Conservation (phyloP, 1,139 yeast species). For the Hansenula sp. region DNA sequence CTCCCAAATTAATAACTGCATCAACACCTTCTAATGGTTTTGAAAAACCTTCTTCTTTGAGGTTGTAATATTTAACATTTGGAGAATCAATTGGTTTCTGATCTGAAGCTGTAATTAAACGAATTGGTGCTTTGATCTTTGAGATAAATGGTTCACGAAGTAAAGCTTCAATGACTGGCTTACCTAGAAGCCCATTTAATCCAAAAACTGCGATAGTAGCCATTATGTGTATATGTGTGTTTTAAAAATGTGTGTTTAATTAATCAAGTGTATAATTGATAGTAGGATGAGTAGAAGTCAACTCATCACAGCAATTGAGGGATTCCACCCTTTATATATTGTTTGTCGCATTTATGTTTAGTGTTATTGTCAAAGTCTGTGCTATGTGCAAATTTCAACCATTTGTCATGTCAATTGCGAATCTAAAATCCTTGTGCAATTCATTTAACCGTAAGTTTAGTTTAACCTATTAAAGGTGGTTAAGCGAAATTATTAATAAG, state of each 20-base stretch:
- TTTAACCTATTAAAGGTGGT: too few relatives aligned
- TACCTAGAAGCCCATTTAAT: constrained; percentile 47
- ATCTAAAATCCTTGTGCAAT: neutral
- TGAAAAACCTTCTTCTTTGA: constrained; percentile 27
- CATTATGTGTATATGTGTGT: too few relatives aligned
- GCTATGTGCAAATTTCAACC: too few relatives aligned
- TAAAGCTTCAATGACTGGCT: constrained; percentile 41
- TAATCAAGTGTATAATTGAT: too few relatives aligned
- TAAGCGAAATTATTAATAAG: too few relatives aligned
- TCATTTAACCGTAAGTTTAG: too few relatives aligned
- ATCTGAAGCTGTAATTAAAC: constrained; percentile 43
- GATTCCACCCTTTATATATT: neutral
- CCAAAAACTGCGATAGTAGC: constrained; percentile 47
- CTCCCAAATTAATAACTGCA: constrained; percentile 43
- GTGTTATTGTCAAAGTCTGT: too few relatives aligned
- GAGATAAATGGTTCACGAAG: constrained; percentile 37
- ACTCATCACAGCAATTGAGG: too few relatives aligned
- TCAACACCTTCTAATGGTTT: constrained; percentile 44
- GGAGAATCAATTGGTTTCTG: constrained; percentile 33
- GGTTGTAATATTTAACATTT: constrained; percentile 38
- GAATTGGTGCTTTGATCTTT: constrained; percentile 44
- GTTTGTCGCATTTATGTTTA: too few relatives aligned
- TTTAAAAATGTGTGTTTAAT: too few relatives aligned
- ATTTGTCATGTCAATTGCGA: too few relatives aligned
- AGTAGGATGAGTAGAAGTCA: too few relatives aligned